Evolutionary conservation across 768 basidiomycete species (phyloP), one percentile per base, ranked within the genome.

Genomic region (Pholiota microspora): DNA sequence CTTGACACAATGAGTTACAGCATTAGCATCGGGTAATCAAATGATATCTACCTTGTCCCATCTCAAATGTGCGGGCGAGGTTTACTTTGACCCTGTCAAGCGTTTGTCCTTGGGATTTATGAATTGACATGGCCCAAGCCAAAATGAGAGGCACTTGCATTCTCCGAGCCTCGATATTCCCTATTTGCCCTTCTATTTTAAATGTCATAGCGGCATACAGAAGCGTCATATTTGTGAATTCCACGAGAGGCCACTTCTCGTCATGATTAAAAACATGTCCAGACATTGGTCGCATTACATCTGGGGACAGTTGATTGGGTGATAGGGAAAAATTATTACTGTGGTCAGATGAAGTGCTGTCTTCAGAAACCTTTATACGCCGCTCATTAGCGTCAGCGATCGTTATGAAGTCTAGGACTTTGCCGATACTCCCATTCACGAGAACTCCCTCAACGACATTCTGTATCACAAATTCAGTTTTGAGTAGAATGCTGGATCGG

Each of bases 71-170:
- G 32, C 79, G 75, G 51, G 75, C 69, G 49, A 95, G 77, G 63
- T 94, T 84, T 13, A 94, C 85, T 59, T 87, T 89, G 55, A 94
- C 89, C 45, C 88, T 76, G 42, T 84, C 77, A 40, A 96, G 72
- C 0, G 91, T 94, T 69, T 94, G 92, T 0, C 93, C 93, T 67
- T 96, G 93, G 2, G 86, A 87, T 64, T 94, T 94, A 71, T 95
- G 93, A 36, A 94, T 85, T 12, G 85, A 85, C 68, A 93, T 72
- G 0, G 91, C 91, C 92, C 91, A 94, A 0, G 92, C 85, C 15
- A 93, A 62, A 28, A 73, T 72, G 15, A 76, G 53, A 2, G 75
- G 75, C 5, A 86, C 84, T 72, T 89, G 88, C 8, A 75, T 65
- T 49, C 88, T 73, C 13, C 63, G 69, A 7, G 84, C 86, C 65